Base-by-base conservation (phyloP, 495 filamentous ascomycete genomes). In the Aspergillus cavernicola region DNA sequence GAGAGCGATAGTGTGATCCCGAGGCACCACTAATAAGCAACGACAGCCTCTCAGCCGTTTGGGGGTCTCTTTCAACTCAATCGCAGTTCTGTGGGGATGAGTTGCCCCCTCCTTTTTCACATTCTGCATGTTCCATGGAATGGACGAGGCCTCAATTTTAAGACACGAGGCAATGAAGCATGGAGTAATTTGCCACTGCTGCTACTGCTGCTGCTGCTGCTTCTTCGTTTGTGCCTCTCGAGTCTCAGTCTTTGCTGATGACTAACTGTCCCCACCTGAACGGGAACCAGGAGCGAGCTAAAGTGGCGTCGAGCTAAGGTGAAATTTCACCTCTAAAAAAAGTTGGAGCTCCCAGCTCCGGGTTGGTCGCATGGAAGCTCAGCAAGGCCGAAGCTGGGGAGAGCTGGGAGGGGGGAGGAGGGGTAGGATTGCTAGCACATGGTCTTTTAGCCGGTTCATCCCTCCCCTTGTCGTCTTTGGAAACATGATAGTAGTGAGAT, bases 241-340 rank as follows among this genome's bases (percentile, higher is more conserved):
- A 24, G 42, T 35, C 43, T 43, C 39, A n/a, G n/a, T n/a, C n/a
- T n/a, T n/a, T n/a, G n/a, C 36, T 48, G 49, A 52, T 61, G 53
- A 52, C 37, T 45, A n/a, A n/a, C n/a, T n/a, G n/a, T n/a, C 59
- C 41, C 52, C 31, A 50, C 42, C 9, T 7, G 9, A 11, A 55
- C 59, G 59, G 59, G 55, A 62, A 58, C 11, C 6, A 11, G 11
- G 11, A 10, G 3, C 53, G 56, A 62, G 56, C 59, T 53, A 56
- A 41, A 62, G 59, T 62, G 59, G 59, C 59, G 59, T 54, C 39
- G 47, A 55, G 59, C 55, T 58, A 61, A 58, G 49, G 41, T 39
- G 55, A 44, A 46, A 41, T 59, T 55, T 62, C 50, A 48, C 55
- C 52, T 56, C 55, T 52, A 40, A 40, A 40, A 24, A 39, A 55